Conservation (phyloP, 495 filamentous ascomycete species). For the Neurospora sp. region DNA sequence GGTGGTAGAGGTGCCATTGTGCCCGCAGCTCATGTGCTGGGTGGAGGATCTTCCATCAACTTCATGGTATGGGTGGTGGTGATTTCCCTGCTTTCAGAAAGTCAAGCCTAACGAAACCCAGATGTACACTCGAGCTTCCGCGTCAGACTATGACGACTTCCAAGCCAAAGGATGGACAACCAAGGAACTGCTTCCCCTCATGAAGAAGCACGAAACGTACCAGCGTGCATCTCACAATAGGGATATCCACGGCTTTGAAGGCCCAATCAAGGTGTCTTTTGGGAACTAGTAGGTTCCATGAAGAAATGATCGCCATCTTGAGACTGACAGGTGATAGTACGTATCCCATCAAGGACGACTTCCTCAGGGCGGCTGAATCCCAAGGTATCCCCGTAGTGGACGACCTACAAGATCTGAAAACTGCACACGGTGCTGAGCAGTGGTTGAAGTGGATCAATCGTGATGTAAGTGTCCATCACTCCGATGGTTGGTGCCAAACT, state of each 20-base stretch:
- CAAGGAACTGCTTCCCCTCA: constrained; percentile 66
- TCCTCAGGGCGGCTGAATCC: constrained; percentile 65
- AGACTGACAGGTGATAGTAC: constrained; percentile 19
- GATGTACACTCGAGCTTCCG: constrained; percentile 81
- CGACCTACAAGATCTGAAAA: constrained; percentile 58
- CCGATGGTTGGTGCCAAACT: background rate
- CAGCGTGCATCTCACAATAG: constrained; percentile 65
- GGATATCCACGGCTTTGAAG: constrained; percentile 68
- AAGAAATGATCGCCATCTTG: background rate
- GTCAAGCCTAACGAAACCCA: constrained; percentile 15
- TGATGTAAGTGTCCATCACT: constrained; percentile 34
- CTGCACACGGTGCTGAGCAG: constrained; percentile 48
- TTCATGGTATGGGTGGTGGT: constrained; percentile 47
- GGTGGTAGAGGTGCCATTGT: constrained; percentile 64
- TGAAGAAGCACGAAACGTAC: constrained; percentile 81
- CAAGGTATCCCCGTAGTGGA: constrained; percentile 65
- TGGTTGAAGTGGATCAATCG: constrained; percentile 64
- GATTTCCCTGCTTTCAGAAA: background rate
- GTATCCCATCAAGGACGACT: constrained; percentile 66
- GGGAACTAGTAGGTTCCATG: constrained; percentile 47
- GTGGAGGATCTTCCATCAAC: constrained; percentile 72
- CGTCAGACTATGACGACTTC: constrained; percentile 78
- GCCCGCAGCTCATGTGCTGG: constrained; percentile 67
- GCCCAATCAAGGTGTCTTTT: constrained; percentile 79
- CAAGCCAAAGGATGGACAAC: constrained; percentile 73